phyloP scores from a whole-genome alignment of 768 basidiomycete species.

The Hortiboletus campestris region DNA sequence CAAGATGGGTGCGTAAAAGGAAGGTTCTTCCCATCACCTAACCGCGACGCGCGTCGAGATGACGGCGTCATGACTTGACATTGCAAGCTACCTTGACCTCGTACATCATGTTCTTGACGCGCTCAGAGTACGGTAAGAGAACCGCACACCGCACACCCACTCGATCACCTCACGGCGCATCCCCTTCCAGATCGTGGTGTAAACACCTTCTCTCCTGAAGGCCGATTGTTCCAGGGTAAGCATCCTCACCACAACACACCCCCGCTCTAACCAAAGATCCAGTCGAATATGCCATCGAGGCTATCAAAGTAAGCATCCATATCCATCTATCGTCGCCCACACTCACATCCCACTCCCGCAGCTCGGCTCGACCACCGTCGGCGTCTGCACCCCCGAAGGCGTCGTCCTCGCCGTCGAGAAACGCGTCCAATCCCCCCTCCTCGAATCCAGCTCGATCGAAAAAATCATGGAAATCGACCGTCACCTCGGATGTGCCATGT shows the following conservation, averaged over 20 bases:
- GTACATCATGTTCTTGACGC: slow-evolving; percentile 80
- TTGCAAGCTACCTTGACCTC: slow-evolving; percentile 4
- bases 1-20: slow-evolving; percentile 14
- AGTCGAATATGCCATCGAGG: slow-evolving; percentile 99
- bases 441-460: slow-evolving; percentile 94
- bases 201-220: slow-evolving; percentile 98
- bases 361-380: slow-evolving; percentile 98
- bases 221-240: slow-evolving; percentile 95
- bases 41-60: slow-evolving; percentile 34
- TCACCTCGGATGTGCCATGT: slow-evolving; percentile 98
- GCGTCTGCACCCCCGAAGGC: slow-evolving; percentile 86
- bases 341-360: slow-evolving; percentile 32
- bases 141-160: background rate
- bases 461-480: slow-evolving; percentile 99
- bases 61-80: slow-evolving; percentile 22
- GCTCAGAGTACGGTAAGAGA: slow-evolving; percentile 84
- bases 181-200: slow-evolving; percentile 80
- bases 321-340: background rate
- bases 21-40: slow-evolving; percentile 30
- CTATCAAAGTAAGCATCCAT: slow-evolving; percentile 74
- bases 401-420: slow-evolving; percentile 97
- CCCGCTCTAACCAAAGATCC: slow-evolving; percentile 14
- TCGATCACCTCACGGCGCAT: background rate
- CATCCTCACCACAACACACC: background rate
- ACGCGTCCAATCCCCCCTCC: slow-evolving; percentile 93